Evolutionary conservation across 148 eudicot species (phyloP), one percentile per base, ranked within the genome.

Genomic region (Rhododendron williamsianum): DNA sequence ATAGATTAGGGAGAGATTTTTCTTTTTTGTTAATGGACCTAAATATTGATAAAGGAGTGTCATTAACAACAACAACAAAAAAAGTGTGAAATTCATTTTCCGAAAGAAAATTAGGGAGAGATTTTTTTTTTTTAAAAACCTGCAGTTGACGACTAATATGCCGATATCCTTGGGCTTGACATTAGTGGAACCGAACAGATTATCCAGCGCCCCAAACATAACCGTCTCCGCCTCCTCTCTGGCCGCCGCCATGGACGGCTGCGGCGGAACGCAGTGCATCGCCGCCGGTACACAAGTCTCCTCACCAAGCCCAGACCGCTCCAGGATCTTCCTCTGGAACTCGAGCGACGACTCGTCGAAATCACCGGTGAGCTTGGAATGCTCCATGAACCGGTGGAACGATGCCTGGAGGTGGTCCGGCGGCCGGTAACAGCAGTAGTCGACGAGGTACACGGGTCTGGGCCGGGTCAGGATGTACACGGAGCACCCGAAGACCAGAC

Each of bases 221-320:
- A 92, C 95, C 12, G 78, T 43, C 84, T 93, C 95, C 0, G 94
- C 90, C 56, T 93, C 95, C 38, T 87, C 87, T 13, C 95, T 35
- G 4, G 95, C 95, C 4, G 93, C 92, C 38, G 88, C 85, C 93
- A 93, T 93, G 1, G 94, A 82, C 4, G 93, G 93, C 3, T 87
- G 87, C 1, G 95, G 95, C 1, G 95, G 95, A 4, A 92, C 65
- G 2, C 36, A 76, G 65, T 90, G 93, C 95, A 93, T 85, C 12
- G 90, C 87, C 21, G 76, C 89, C 3, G 95, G 94, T 0, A 92
- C 87, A 0, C 89, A 91, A 12, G 95, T 93, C 18, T 93, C 92
- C 30, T 92, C 91, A 0, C 95, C 94, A 41, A 93, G 85, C 0
- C 95, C 95, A 2, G 95, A 90, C 30, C 95, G 87, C 73, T 91